Evolutionary conservation across 176 grass and related monocot genomes (phyloP), one percentile per base, ranked within the genome.

Genomic region (Bromus sterilis): DNA sequence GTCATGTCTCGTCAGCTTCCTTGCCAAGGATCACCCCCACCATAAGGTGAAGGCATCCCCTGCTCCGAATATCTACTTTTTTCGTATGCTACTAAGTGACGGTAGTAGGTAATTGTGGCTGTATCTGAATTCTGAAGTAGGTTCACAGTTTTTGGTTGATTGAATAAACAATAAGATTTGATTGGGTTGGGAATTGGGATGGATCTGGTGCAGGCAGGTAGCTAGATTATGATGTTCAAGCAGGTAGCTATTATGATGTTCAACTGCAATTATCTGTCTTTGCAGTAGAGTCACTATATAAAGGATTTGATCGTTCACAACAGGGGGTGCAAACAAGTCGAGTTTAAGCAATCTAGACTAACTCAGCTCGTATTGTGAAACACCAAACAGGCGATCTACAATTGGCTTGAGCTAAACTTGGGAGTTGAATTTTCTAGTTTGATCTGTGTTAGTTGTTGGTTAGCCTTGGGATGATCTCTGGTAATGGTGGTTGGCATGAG

Each of bases 1-100:
- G n/a, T n/a, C n/a, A n/a, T n/a, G n/a, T n/a, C n/a, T n/a, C 30
- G 95, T 92, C 58, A 89, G 92, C 84, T 98, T 94, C 88, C 92
- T 98, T 67, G 92, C 95, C 28, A 98, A 87, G 77, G 95, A 98
- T 67, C 92, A 94, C 70, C 90, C 95, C 33, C 88, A 94, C 29
- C 88, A 92, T 72, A 87, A 94, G 95, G 95, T 97, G 42, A 42
- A 10, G 11, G 41, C 41, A 42, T 42, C 41, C 77, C 28, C 26
- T 12, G 14, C 33, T 41, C 43, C 15, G n/a, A n/a, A n/a, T n/a
- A n/a, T n/a, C n/a, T n/a, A n/a, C n/a, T n/a, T n/a, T n/a, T n/a
- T n/a, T n/a, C n/a, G n/a, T n/a, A n/a, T 46, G n/a, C n/a, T n/a
- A 56, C 30, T 11, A 49, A 62, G 31, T 51, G 21, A 79, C 48